phyloP scores from a whole-genome alignment of 176 grass and related monocot species.

The Rhynchospora breviuscula region DNA sequence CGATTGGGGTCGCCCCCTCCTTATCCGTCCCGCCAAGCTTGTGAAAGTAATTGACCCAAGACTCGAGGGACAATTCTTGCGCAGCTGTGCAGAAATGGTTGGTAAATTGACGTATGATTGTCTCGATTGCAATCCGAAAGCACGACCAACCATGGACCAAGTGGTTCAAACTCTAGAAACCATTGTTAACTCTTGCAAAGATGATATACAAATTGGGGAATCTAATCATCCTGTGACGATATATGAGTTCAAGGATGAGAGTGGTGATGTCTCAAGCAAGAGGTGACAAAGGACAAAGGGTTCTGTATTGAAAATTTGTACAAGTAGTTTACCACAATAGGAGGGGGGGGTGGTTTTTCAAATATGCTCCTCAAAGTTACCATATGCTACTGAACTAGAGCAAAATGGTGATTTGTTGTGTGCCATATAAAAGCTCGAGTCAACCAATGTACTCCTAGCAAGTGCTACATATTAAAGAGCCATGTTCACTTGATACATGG shows the following conservation, averaged over 20 bases:
- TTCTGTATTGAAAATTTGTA: not conserved
- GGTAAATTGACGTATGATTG: constrained; percentile 67
- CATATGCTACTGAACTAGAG: not conserved
- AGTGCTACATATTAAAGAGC: not conserved
- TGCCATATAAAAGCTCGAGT: not conserved
- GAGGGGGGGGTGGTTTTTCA: constrained; percentile 6
- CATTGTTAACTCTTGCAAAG: constrained; percentile 26
- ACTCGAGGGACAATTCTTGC: constrained; percentile 35
- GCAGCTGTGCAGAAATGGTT: constrained; percentile 28
- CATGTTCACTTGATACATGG: not conserved
- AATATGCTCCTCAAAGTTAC: not conserved
- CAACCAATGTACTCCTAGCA: not conserved
- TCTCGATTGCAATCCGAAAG: constrained; percentile 74
- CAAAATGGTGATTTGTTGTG: not conserved
- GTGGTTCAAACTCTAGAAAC: constrained; percentile 52
- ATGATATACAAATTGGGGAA: not conserved
- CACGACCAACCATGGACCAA: constrained; percentile 42
- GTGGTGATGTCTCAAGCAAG: not conserved
- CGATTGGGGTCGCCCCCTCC: constrained; percentile 73
- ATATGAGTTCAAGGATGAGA: constrained; percentile 1
- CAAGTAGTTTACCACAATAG: constrained; percentile 9
- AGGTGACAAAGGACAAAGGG: not conserved
- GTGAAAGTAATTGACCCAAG: constrained; percentile 50
- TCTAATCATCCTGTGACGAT: not conserved
- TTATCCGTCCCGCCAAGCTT: constrained; percentile 45